phyloP scores from a whole-genome alignment of 1,139 yeast species.

The Yamadazyma siamensis region DNA sequence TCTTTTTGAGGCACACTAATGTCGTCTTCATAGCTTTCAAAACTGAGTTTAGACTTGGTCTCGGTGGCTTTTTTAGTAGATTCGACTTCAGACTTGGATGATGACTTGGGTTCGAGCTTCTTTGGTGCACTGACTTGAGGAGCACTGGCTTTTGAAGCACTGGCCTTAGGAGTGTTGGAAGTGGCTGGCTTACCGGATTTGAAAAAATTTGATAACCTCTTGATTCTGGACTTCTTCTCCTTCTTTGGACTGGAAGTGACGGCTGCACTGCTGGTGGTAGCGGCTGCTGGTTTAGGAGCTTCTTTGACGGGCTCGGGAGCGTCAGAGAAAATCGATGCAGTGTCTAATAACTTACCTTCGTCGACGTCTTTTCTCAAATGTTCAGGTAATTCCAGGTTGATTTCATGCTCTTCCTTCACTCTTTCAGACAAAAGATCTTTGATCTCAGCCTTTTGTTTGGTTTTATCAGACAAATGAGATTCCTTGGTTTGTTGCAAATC shows the following conservation, averaged over 20 bases:
- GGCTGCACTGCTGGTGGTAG: conserved; percentile 3
- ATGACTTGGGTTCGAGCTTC: conserved; percentile 5
- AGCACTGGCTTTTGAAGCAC: not conserved
- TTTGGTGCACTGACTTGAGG: conserved; percentile 1
- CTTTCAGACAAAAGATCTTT: conserved; percentile 28
- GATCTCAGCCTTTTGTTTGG: conserved; percentile 32
- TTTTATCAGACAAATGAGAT: conserved; percentile 26
- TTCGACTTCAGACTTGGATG: no score
- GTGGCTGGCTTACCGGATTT: conserved; percentile 8
- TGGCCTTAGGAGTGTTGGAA: not conserved
- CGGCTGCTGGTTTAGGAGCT: conserved; percentile 6
- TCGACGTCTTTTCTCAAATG: conserved; percentile 45
- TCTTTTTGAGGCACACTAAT: conserved; percentile 23
- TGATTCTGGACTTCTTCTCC: conserved; percentile 9
- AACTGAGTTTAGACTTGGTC: conserved; percentile 11
- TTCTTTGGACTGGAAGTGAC: conserved; percentile 5
- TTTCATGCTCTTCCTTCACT: conserved; percentile 41
- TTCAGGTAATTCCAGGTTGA: conserved; percentile 51
- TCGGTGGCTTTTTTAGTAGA: conserved; percentile 5
- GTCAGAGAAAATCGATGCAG: conserved; percentile 38
- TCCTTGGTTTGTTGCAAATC: conserved; percentile 30
- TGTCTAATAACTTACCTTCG: conserved; percentile 39
- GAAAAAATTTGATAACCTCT: conserved; percentile 15
- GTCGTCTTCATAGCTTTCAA: conserved; percentile 27
- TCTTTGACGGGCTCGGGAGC: conserved; percentile 17